Base-by-base conservation (phyloP, 2,329 filamentous ascomycete genomes). In the Rachicladosporium sp. region DNA sequence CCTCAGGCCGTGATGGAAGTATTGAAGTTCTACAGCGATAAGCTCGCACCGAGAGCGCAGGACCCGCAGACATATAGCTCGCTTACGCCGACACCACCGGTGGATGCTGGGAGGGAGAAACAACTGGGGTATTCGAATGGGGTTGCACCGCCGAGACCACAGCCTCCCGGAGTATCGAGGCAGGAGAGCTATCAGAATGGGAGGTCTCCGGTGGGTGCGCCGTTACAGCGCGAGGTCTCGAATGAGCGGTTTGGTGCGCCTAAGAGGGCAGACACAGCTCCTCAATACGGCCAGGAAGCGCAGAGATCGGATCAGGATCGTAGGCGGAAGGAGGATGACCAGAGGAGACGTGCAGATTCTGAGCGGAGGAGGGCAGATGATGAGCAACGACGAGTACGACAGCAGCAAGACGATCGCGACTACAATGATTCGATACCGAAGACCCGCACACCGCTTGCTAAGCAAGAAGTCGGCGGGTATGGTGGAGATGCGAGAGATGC, bases 371-470 rank as follows among this genome's bases (percentile, higher is more conserved):
- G 62, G 30, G 62, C 68, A 35, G 59, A 62, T 32, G 65, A 69
- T 34, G 64, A 70, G 29, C 64, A 68, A 43, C 59, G 62, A 42
- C 62, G 62, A 27, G 61, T 66, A 36, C 61, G 83, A 40, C 76
- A 80, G 48, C 86, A 94, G 37, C 70, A 84, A 50, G 87, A 91
- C 56, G 54, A 59, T 37, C 55, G 55, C 29, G 84, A 78, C 11
- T 95, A 94, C 62, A 94, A 96, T 60, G 82, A 85, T 29, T 86
- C 84, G 15, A 66, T 95, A 43, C 89, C 87, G 27, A 82, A 93
- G 67, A 79, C 73, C 46, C 85, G 84, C 57, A 66, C 78, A 8
- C 84, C 85, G 2, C 55, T 91, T 48, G 87, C 88, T 27, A 85
- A 96, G 59, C 88, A 95, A 62, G 91, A 96, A 60, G 66, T 96